Conservation (phyloP, 2,329 filamentous ascomycete species). For the Fusarium pseudonygamai region DNA sequence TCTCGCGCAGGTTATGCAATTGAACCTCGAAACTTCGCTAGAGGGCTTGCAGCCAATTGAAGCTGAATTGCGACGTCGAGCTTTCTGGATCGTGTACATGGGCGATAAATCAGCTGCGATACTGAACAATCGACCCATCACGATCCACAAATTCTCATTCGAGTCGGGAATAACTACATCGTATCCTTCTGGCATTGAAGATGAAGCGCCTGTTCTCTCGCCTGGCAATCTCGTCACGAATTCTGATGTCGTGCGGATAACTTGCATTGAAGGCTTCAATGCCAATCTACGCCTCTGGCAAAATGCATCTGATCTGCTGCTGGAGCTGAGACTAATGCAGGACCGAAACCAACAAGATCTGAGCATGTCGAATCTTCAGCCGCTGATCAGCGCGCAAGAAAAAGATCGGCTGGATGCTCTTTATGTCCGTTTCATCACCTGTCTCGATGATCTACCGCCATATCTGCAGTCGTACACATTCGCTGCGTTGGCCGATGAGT, state of each 20-base stretch:
- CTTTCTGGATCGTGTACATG: constrained; percentile 53
- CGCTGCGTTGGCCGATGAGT: constrained; percentile 18
- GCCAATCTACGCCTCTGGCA: constrained; percentile 54
- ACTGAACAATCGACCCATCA: constrained; percentile 54
- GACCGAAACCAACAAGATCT: constrained; percentile 35
- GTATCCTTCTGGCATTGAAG: constrained; percentile 47
- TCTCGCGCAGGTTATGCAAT: constrained; percentile 54
- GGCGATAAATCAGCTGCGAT: constrained; percentile 53
- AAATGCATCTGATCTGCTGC: constrained; percentile 50
- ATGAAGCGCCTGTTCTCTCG: constrained; percentile 31
- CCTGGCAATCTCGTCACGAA: constrained; percentile 12
- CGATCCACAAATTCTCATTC: constrained; percentile 55
- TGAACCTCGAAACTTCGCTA: constrained; percentile 52
- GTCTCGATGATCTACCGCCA: constrained; percentile 50
- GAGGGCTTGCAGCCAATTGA: constrained; percentile 50
- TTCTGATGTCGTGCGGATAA: constrained; percentile 31
- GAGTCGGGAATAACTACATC: constrained; percentile 51
- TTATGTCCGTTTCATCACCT: constrained; percentile 53
- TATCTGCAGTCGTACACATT: constrained; percentile 48
- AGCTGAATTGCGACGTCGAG: constrained; percentile 49
- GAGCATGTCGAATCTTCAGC: not conserved
- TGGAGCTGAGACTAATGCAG: constrained; percentile 49
- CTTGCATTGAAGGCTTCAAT: constrained; percentile 53
- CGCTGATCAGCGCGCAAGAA: constrained; percentile 38
- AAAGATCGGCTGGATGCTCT: constrained; percentile 48